Evolutionary conservation across 495 filamentous ascomycete genomes (phyloP), one percentile per base, ranked within the genome.

Genomic region (Sporormia fimetaria): DNA sequence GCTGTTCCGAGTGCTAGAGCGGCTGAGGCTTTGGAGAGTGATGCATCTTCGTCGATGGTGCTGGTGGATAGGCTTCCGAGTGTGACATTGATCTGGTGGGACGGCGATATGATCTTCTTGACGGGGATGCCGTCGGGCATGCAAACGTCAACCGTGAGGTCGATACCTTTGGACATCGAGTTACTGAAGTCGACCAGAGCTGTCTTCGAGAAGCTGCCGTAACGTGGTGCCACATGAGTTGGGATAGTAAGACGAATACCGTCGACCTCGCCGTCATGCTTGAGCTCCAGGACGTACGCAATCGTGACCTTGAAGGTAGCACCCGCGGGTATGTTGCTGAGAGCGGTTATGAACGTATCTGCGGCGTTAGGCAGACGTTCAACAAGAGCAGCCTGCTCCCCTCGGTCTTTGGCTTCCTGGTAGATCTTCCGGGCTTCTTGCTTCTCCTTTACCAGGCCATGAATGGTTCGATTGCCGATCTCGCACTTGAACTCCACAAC

Each of bases 211-310:
- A 60, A 62, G 9, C 11, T 16, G n/a, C 78, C 77, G 51, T 81
- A 84, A n/a, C 76, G 65, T 8, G 76, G 78, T 0, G 73, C 70
- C 41, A 83, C 75, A 24, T 40, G 56, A 0, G 74, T 75, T 2
- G 79, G 80, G n/a, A 84, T 63, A n/a, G 70, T 81, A 49, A 79
- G 76, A 6, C 76, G 68, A 27, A 74, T 64, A 10, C 77, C 75
- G 54, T 82, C 71, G 2, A 64, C 60, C 35, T 74, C 73, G 25
- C 66, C 64, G 52, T 81, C 75, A 51, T 80, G 69, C 57, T 80
- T 80, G 44, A 84, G 57, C 53, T 84, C 78, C 16, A 73, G 72
- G 3, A 80, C 51, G 49, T 81, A 81, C 1, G 67, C 72, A 43
- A 82, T 71, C 23, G 71, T 67, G 5, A 82, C 67, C 6, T 66